Conservation (phyloP, 768 basidiomycete species). For the Rhizopogon sp. region DNA sequence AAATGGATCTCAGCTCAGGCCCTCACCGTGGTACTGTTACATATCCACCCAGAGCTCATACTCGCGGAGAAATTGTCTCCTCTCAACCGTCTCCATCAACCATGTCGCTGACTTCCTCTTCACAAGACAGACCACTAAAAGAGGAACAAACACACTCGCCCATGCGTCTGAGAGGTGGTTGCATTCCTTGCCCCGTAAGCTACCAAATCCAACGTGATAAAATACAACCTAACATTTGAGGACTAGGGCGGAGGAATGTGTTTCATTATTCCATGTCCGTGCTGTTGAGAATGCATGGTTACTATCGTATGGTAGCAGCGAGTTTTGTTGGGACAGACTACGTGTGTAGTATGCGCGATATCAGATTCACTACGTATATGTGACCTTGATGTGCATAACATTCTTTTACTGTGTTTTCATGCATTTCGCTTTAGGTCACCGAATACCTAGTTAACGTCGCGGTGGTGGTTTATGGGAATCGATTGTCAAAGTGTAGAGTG, state of each 20-base stretch:
- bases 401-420: too few species aligned
- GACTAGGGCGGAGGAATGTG: slow-evolving; percentile 30
- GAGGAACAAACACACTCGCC: slow-evolving; percentile 9
- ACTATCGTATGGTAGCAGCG: too few species aligned
- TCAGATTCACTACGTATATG: too few species aligned
- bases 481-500: too few species aligned
- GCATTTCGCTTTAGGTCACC: too few species aligned
- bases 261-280: slow-evolving; percentile 32
- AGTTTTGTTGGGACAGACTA: too few species aligned
- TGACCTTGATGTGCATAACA: too few species aligned
- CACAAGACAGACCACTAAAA: not conserved
- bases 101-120: slow-evolving; percentile 9
- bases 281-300: slow-evolving; percentile 1
- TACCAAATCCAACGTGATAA: not conserved
- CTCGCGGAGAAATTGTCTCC: slow-evolving; percentile 4
- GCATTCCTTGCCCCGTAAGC: slow-evolving; percentile 28
- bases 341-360: too few species aligned
- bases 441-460: too few species aligned
- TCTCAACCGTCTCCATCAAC: slow-evolving; percentile 13
- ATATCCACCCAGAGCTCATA: slow-evolving; percentile 5
- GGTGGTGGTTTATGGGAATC: too few species aligned
- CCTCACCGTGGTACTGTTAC: not conserved
- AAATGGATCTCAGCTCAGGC: not conserved
- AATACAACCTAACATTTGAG: not conserved
- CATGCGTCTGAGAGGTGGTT: slow-evolving; percentile 23